A percentile compares a stretch with the other conserved stretches of the same genome.
phyloP scores from a whole-genome alignment of 139 green algal species.

The Coelastrella sp. region DNA sequence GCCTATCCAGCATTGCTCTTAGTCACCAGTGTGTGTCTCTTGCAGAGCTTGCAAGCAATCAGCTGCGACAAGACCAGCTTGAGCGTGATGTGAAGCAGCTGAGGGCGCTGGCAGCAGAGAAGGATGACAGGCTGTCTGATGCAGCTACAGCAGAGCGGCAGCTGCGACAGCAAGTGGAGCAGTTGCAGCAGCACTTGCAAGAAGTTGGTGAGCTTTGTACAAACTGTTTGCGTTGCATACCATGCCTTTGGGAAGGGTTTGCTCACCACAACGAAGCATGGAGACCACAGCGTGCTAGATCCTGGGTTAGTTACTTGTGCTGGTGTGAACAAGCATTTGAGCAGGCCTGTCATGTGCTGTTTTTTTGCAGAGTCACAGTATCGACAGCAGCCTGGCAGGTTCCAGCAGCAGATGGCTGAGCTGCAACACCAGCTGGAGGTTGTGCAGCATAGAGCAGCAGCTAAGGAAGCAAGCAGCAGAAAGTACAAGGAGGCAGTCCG shows the following conservation, averaged over 20 bases:
- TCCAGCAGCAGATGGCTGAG: constrained; percentile 48
- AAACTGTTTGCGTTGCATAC: too few relatives aligned
- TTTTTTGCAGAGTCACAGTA: constrained; percentile 32
- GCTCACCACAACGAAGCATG: too few relatives aligned
- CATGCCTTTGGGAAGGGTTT: too few relatives aligned
- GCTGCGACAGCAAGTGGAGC: constrained; percentile 40
- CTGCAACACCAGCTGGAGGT: constrained; percentile 59
- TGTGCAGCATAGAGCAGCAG: constrained; percentile 50
- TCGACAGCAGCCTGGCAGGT: constrained; percentile 25
- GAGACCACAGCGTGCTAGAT: too few relatives aligned
- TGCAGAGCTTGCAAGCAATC: constrained; percentile 28
- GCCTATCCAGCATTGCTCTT: too few relatives aligned
- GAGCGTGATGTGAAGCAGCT: constrained; percentile 58
- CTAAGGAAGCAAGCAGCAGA: constrained; percentile 59
- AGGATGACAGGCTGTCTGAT: constrained; percentile 36
- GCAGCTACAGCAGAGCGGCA: constrained; percentile 44
- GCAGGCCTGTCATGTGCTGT: neutral
- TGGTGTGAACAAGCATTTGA: too few relatives aligned
- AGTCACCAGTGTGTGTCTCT: too few relatives aligned
- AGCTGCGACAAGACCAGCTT: constrained; percentile 33
- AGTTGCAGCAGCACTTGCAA: constrained; percentile 42
- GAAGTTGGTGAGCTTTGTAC: neutral
- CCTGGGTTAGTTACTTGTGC: too few relatives aligned
- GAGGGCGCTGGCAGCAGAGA: constrained; percentile 50
- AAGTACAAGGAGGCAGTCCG: constrained; percentile 74